Conservation (phyloP, 2,329 filamentous ascomycete genomes). For the Colletotrichum scovillei region DNA sequence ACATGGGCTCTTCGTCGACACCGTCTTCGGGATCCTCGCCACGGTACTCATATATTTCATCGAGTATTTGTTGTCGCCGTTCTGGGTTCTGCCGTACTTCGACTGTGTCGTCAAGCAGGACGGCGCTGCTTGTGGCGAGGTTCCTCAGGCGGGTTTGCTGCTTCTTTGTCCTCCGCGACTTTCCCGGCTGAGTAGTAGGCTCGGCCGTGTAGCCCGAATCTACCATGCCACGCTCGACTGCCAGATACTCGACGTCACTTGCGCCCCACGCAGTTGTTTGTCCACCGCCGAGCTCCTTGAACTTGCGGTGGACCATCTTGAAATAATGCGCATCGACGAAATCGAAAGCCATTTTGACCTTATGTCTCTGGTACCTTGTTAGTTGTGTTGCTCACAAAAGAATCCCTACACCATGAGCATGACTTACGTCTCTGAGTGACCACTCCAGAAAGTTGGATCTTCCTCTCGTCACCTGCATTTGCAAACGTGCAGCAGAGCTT, state of each 20-base stretch:
- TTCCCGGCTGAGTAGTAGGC: conserved; percentile 49
- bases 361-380: background rate
- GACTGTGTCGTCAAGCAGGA: conserved; percentile 25
- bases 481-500: conserved; percentile 60
- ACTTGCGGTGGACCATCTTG: conserved; percentile 53
- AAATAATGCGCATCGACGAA: conserved; percentile 42
- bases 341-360: background rate
- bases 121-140: conserved; percentile 15
- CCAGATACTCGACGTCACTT: conserved; percentile 60
- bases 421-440: conserved; percentile 61
- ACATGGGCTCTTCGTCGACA: conserved; percentile 23
- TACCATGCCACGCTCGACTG: conserved; percentile 60
- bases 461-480: conserved; percentile 67
- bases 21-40: conserved; percentile 25
- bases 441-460: conserved; percentile 61
- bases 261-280: conserved; percentile 60
- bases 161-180: conserved; percentile 54
- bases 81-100: conserved; percentile 35
- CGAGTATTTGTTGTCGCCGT: conserved; percentile 32
- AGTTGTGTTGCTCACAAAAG: background rate
- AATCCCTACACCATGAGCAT: background rate
- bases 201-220: conserved; percentile 48
- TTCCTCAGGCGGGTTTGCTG: conserved; percentile 42
- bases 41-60: conserved; percentile 36
- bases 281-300: conserved; percentile 63